Percentiles rank a stretch among this genome's conserved stretches.
phyloP scores from a whole-genome alignment of 257 asterid species.

The Fraxinus cuspidata region DNA sequence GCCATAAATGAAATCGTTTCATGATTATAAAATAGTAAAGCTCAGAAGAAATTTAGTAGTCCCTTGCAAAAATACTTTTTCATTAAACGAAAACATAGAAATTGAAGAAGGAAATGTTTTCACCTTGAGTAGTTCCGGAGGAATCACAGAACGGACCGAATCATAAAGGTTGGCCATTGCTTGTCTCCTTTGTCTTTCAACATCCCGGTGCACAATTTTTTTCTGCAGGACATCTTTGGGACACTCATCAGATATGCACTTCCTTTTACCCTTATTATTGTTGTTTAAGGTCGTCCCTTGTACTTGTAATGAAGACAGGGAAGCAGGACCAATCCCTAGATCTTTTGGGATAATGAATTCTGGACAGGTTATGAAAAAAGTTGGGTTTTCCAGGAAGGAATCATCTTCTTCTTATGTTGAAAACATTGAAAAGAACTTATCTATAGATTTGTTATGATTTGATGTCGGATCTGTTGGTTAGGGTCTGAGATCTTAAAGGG shows the following conservation, averaged over 20 bases:
- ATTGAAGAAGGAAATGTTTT: neutral
- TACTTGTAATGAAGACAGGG: neutral
- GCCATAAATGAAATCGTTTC: neutral
- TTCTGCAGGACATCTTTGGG: constrained; percentile 12
- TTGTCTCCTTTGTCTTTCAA: constrained; percentile 52
- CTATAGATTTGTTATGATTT: neutral
- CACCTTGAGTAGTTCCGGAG: constrained; percentile 43
- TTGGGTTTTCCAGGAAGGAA: neutral
- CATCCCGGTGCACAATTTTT: constrained; percentile 38
- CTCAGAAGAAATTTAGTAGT: neutral
- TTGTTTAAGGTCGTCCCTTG: neutral
- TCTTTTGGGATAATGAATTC: neutral
- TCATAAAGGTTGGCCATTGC: constrained; percentile 49
- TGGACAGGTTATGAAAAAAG: neutral
- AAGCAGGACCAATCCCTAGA: neutral
- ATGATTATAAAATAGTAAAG: neutral
- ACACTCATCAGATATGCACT: neutral
- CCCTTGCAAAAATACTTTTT: neutral
- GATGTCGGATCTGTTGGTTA: neutral
- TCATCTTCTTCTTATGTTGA: neutral
- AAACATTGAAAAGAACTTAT: neutral
- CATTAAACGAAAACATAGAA: neutral
- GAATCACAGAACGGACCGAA: constrained; percentile 48
- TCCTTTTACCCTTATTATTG: neutral
- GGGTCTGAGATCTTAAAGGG: constrained; percentile 21